Evolutionary conservation across 306 rosid genomes (phyloP).

Genomic region (Cotoneaster glaucophyllus): DNA sequence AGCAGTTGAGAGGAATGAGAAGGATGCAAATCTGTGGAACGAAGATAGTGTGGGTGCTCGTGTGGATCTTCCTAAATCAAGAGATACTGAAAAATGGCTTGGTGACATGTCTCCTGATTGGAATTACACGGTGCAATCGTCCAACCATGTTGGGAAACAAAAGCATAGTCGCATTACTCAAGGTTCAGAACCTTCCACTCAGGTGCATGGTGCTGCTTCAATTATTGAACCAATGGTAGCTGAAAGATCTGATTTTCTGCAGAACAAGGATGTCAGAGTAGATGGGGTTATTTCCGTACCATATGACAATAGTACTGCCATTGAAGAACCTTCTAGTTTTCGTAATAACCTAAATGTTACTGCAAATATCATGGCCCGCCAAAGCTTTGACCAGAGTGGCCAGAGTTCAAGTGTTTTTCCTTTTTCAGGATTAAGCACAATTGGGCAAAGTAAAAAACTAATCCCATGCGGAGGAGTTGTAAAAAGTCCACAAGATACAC

Average conservation of each 20-base stretch:
- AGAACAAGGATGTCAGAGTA: conserved; percentile 26
- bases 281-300: conserved; percentile 30
- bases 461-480: conserved; percentile 34
- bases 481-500: conserved; percentile 37
- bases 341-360: conserved; percentile 29
- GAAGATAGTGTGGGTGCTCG: conserved; percentile 38
- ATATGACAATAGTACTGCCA: conserved; percentile 27
- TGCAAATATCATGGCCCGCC: conserved; percentile 28
- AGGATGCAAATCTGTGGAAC: conserved; percentile 44
- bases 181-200: conserved; percentile 30
- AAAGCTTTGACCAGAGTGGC: conserved; percentile 38
- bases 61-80: conserved; percentile 31
- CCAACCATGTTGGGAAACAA: conserved; percentile 43
- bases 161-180: conserved; percentile 34
- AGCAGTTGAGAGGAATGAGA: conserved; percentile 43
- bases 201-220: conserved; percentile 33
- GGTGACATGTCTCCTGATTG: conserved; percentile 46
- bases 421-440: conserved; percentile 25
- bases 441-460: conserved; percentile 41
- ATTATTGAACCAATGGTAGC: conserved; percentile 29
- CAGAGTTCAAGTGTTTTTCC: conserved; percentile 36
- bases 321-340: conserved; percentile 28
- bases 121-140: conserved; percentile 52
- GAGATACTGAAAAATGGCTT: conserved; percentile 60
- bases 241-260: conserved; percentile 26